Base-by-base conservation (phyloP, 306 rosid species). In the Mimosa pudica region DNA sequence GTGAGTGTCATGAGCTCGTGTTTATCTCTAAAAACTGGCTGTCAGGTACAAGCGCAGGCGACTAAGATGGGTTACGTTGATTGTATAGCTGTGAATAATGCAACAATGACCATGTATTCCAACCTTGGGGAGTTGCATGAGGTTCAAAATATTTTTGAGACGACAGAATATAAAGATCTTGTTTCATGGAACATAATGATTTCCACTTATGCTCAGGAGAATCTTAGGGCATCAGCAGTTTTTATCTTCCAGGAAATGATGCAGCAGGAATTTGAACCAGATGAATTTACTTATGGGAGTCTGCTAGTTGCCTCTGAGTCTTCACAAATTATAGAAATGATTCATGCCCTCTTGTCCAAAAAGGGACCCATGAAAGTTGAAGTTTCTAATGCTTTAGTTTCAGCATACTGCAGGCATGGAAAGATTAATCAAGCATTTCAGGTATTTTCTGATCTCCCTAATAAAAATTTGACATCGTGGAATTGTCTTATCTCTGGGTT, bases 1-100 rank as follows among this genome's bases (percentile, higher is more conserved):
- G 92, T 91, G 83, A 91, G 92, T 84, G 82, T 93, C 69, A 58
- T 93, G 91, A 88, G 97, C 81, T 88, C 94, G n/a, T 87, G 91
- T 86, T 81, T 76, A 2, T 77, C 77, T 81, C 70, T 57, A 48
- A 57, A 77, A 49, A 77, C 78, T 82, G 97, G 92, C 18, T 75
- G 72, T 36, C 95, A 91, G 81, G 82, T 87, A 36, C 93, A 88
- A 81, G 83, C 86, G 3, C 86, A 84, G 57, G 88, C 91, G 46
- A 75, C 90, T 71, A 91, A 89, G 75, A 81, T 75, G 75, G 94
- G 97, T 64, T 87, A 84, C 75, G 79, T 80, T 86, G 89, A 82
- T 49, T 87, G 38, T 81, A 81, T 83, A 36, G 83, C 87, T 79
- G 93, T 89, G 78, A 85, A 89, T 62, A 91, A 93, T 85, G 90